Percentiles rank a stretch among this genome's conserved stretches.
Conservation (phyloP, 805 yeast genomes). For the Maudiozyma barnettii region DNA sequence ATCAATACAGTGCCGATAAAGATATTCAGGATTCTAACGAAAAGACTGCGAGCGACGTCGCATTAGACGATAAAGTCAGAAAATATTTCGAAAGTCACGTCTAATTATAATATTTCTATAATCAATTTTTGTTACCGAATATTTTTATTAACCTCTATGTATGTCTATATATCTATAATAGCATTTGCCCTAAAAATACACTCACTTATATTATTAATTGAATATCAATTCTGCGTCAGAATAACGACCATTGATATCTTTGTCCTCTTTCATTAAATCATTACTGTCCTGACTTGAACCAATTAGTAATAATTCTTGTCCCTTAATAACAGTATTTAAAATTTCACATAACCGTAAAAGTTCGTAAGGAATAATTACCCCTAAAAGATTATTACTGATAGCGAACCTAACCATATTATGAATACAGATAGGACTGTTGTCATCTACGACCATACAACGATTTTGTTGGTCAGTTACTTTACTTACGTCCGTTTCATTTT, state of each 20-base stretch:
- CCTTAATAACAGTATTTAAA: slow-evolving; percentile 61
- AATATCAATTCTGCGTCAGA: slow-evolving; percentile 14
- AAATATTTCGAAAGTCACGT: slow-evolving; percentile 29
- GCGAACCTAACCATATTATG: slow-evolving; percentile 80
- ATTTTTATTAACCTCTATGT: background rate
- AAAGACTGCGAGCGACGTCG: slow-evolving; percentile 43
- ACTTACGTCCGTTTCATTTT: background rate
- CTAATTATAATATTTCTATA: background rate
- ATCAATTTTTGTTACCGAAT: background rate
- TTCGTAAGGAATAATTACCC: slow-evolving; percentile 67
- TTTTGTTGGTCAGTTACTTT: background rate
- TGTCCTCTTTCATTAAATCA: slow-evolving; percentile 8
- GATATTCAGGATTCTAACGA: slow-evolving; percentile 41
- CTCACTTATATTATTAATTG: slow-evolving; percentile 3
- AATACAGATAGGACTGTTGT: slow-evolving; percentile 27
- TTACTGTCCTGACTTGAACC: slow-evolving; percentile 38
- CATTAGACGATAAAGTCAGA: slow-evolving; percentile 43
- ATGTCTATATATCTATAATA: slow-evolving; percentile 3
- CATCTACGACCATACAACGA: background rate
- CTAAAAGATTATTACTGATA: slow-evolving; percentile 71
- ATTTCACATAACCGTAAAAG: slow-evolving; percentile 66
- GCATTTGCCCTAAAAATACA: background rate
- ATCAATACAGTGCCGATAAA: slow-evolving; percentile 55
- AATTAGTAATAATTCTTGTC: slow-evolving; percentile 76
- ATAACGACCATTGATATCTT: slow-evolving; percentile 21